Base-by-base conservation (phyloP, 83 land plant genomes). In the Picea abies region DNA sequence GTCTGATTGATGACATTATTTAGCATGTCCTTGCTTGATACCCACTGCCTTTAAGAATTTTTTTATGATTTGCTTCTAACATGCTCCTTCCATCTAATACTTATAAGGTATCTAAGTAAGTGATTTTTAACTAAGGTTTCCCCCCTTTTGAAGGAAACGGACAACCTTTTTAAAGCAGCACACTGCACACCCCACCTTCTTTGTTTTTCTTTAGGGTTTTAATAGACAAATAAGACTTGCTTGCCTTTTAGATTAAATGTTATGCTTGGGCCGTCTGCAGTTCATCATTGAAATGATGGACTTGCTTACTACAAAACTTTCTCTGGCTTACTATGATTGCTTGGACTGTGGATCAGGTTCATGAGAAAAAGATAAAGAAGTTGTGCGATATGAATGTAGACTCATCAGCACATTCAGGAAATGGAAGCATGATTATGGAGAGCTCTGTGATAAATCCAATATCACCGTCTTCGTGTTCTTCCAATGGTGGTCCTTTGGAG, bases 331-430 rank as follows among this genome's bases (percentile, higher is more conserved):
- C 78, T 20, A 75, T 75, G n/a, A 26, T 19, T 79, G 67, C 39
- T 10, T 79, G 37, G 80, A 25, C 17, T 58, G 44, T 44, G 76
- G 65, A 60, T 23, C 90, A 96, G 98, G 98, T 96, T 52, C 94
- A 94, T 81, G 98, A 96, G 79, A 96, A 94, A 86, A 94, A 94
- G 89, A 83, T 96, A 17, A 96, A 96, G 85, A 91, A 86, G 82
- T 86, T 96, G 9, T 77, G 85, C 58, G 91, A 89, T 47, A 89
- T 92, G 89, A 96, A 94, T 87, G 56, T 92, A 65, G 93, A 87
- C 60, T 84, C 90, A 65, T 81, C 88, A 52, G 84, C 69, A 83
- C 67, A 79, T 29, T 81, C 75, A 37, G 90, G 89, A 85, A 93
- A 91, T 88, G 96, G 97, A 44, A 87, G 81, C 83, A 60, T 81